Base-by-base conservation (phyloP, 495 filamentous ascomycete genomes). In the Penicillium nucicola region DNA sequence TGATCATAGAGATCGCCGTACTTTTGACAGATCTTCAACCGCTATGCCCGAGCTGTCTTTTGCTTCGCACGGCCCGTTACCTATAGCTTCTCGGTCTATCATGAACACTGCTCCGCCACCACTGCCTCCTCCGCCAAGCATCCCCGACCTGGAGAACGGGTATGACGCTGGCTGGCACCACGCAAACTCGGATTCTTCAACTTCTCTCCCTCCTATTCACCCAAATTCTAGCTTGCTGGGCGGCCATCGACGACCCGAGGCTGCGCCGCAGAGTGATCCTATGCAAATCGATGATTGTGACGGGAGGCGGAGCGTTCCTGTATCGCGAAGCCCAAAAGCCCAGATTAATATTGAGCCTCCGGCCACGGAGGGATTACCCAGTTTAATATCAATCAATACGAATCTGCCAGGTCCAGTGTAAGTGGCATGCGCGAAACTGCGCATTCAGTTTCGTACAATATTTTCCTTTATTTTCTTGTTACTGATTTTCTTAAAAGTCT, bases 131-230 rank as follows among this genome's bases (percentile, higher is more conserved):
- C 84, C 84, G 7, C 66, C 73, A 52, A 65, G 72, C 45, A 77
- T 85, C 35, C 71, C 64, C 41, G 81, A 77, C 42, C 58, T 84
- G 42, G 69, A 75, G 48, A 66, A 72, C 51, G 80, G 80, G 28
- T 72, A 78, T 50, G 84, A 86, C 61, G 72, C 74, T n/a, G 81
- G 77, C 42, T 84, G 78, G 79, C 64, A 79, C 52, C 78, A 78
- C 71, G 81, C 75, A 44, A 83, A 85, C 57, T 69, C 65, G 5
- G 65, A 55, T 12, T 38, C 62, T 12, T 44, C 67, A 5, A 54
- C 60, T 42, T 60, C 57, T 46, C 65, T 74, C 45, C 74, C 69
- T n/a, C 71, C 77, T 13, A 70, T 80, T 25, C 80, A 72, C 48
- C 70, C 78, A 2, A 70, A 71, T 37, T 83, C 81, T 18, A 84